Evolutionary conservation across 164 flowering plant genomes (phyloP).

Genomic region (Chimonanthus salicifolius): DNA sequence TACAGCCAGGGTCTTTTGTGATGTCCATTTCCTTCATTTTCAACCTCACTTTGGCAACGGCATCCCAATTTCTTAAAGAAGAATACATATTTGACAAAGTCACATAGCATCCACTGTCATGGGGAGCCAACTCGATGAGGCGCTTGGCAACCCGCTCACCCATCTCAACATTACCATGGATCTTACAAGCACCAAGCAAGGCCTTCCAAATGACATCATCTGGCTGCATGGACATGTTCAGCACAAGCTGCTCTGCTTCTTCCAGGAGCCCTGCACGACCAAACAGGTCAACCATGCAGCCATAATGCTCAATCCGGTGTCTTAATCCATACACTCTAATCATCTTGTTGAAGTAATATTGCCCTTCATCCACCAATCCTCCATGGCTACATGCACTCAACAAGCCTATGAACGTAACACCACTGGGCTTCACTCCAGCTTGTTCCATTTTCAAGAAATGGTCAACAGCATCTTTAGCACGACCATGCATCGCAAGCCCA

Average conservation of each 20-base stretch:
- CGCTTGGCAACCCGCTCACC: slow-evolving; percentile 36
- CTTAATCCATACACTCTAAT: slow-evolving; percentile 27
- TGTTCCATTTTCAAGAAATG: slow-evolving; percentile 37
- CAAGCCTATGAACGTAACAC: slow-evolving; percentile 40
- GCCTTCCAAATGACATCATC: slow-evolving; percentile 63
- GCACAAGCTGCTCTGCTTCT: slow-evolving; percentile 50
- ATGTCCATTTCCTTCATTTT: slow-evolving; percentile 50
- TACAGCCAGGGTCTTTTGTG: slow-evolving; percentile 61
- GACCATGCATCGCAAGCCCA: slow-evolving; percentile 56
- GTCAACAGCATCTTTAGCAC: slow-evolving; percentile 40
- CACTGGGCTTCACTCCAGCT: slow-evolving; percentile 33
- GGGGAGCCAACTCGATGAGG: slow-evolving; percentile 41
- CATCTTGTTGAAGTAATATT: slow-evolving; percentile 39
- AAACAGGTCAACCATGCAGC: slow-evolving; percentile 63
- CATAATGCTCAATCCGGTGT: slow-evolving; percentile 58
- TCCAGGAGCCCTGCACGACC: slow-evolving; percentile 55
- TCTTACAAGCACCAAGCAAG: slow-evolving; percentile 52
- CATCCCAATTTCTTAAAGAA: slow-evolving; percentile 45
- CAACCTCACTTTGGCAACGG: slow-evolving; percentile 41
- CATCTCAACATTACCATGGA: slow-evolving; percentile 45
- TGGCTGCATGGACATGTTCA: slow-evolving; percentile 41
- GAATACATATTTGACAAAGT: slow-evolving; percentile 57
- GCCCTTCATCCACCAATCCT: slow-evolving; percentile 50
- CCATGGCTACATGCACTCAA: slow-evolving; percentile 61
- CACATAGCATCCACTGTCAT: slow-evolving; percentile 56